Percentiles rank a stretch among this genome's conserved stretches.
Conservation (phyloP, 192 early-diverging fungal genomes). For the Backusella australiensis region DNA sequence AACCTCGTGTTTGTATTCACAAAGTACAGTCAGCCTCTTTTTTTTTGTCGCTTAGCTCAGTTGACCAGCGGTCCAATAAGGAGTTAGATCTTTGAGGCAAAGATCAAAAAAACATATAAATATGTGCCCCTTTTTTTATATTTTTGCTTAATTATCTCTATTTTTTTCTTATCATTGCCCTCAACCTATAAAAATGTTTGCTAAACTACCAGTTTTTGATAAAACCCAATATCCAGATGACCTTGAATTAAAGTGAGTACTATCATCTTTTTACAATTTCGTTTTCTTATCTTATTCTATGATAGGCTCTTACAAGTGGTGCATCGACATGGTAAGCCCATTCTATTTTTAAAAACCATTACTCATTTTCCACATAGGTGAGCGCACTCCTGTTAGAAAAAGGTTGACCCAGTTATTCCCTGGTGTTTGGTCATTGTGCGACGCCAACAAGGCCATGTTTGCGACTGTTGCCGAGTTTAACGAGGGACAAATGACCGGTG, state of each 20-base stretch:
- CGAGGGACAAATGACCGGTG: not conserved
- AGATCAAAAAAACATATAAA: not conserved
- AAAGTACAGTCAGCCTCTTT: not conserved
- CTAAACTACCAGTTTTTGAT: slow-evolving; percentile 17
- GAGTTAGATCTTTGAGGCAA: not conserved
- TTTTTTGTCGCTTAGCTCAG: not conserved
- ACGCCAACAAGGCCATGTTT: slow-evolving; percentile 28
- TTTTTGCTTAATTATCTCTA: too few species aligned
- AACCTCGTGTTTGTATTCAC: not conserved
- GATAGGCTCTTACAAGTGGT: slow-evolving; percentile 37
- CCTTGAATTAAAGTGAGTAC: slow-evolving; percentile 25
- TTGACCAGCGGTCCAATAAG: not conserved
- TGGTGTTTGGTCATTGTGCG: slow-evolving; percentile 39
- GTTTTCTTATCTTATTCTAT: not conserved
- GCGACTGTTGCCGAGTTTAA: slow-evolving; percentile 20
- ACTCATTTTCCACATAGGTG: slow-evolving; percentile 22
- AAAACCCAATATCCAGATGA: slow-evolving; percentile 25
- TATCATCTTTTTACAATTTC: not conserved
- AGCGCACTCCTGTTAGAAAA: slow-evolving; percentile 41
- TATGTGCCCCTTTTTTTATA: not conserved
- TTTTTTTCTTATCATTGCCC: not conserved
- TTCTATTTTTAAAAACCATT: too few species aligned
- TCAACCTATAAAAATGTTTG: slow-evolving; percentile 14
- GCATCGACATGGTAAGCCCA: slow-evolving; percentile 40
- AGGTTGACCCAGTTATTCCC: slow-evolving; percentile 27